Base-by-base conservation (phyloP, 768 basidiomycete species). In the Boletus reticuloceps region DNA sequence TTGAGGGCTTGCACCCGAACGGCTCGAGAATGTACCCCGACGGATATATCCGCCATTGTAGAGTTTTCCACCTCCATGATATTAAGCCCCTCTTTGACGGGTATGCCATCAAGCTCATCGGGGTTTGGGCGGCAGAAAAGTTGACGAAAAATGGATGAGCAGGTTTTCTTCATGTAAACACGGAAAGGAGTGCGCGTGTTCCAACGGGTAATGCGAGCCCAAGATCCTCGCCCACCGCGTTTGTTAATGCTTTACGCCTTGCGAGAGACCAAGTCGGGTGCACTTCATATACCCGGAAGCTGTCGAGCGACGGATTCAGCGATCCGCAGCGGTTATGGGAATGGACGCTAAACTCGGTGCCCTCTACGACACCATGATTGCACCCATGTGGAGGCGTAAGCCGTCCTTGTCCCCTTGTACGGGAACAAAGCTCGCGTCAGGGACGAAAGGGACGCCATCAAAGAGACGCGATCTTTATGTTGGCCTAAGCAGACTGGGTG, bases 331-430 rank as follows among this genome's bases (percentile, higher is more conserved):
- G 75, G 65, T 88, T 86, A 66, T 88, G 85, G 20, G 76, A 71
- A 64, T 88, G 85, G 20, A 88, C 44, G 39, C 77, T 79, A 56
- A 89, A 77, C 58, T 85, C 82, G 10, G 79, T 84, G 45, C 85
- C 86, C 55, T 79, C 78, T n/a, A 79, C 76, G 19, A 88, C 72
- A 2, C 86, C 86, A 55, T 87, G 84, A 83, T 78, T 1, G 79
- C 76, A 13, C 87, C 87, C 37, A 81, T 77, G 34, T 79, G 79
- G 32, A 88, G 68, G 55, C 79, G 79, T 43, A 86, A 60, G 39
- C 67, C 63, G 20, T 75, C 72, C 32, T 70, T 69, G 45, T 77
- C 69, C 17, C 75, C 64, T 43, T 73, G 72, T 37, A 79, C 76
- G 14, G 78, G 69, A 50, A 82, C 74, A 53, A 80, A 82, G 36